Conservation (phyloP, 805 yeast genomes). For the Millerozyma acaciae region DNA sequence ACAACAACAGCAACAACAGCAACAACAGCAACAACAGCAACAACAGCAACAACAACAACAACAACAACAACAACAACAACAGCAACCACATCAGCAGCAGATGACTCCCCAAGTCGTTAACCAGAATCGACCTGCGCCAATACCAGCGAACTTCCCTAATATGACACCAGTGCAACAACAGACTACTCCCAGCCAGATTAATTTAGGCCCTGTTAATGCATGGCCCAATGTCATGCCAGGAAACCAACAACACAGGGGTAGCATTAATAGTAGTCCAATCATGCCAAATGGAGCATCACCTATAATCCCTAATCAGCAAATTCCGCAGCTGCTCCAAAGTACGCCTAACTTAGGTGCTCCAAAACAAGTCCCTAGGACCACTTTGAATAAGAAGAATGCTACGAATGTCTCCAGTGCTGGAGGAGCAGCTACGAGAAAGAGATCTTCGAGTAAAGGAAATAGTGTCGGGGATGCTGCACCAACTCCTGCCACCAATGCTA, state of each 20-base stretch:
- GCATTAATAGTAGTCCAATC: slow-evolving; percentile 24
- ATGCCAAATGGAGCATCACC: slow-evolving; percentile 17
- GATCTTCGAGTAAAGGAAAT: slow-evolving; percentile 21
- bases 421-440: slow-evolving; percentile 16
- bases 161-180: slow-evolving; percentile 8
- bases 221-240: slow-evolving; percentile 13
- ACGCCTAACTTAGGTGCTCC: slow-evolving; percentile 1
- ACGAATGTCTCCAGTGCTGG: slow-evolving; percentile 6
- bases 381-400: slow-evolving; percentile 7
- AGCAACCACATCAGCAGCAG: slow-evolving; percentile 4
- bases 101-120: not conserved
- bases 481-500: slow-evolving; percentile 28
- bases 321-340: not conserved
- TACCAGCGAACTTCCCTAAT: not conserved
- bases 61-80: slow-evolving; percentile 3
- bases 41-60: slow-evolving; percentile 7
- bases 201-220: slow-evolving; percentile 10
- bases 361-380: slow-evolving; percentile 7
- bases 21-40: slow-evolving; percentile 17
- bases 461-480: slow-evolving; percentile 23
- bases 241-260: slow-evolving; percentile 7
- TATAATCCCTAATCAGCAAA: slow-evolving; percentile 8
- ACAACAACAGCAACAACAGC: slow-evolving; percentile 19
- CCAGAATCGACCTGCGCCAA: too few species aligned
- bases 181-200: slow-evolving; percentile 5